A percentile compares a stretch with the other conserved stretches of the same genome.
phyloP scores from a whole-genome alignment of 257 asterid genomes.

The Forsythia viridissima region DNA sequence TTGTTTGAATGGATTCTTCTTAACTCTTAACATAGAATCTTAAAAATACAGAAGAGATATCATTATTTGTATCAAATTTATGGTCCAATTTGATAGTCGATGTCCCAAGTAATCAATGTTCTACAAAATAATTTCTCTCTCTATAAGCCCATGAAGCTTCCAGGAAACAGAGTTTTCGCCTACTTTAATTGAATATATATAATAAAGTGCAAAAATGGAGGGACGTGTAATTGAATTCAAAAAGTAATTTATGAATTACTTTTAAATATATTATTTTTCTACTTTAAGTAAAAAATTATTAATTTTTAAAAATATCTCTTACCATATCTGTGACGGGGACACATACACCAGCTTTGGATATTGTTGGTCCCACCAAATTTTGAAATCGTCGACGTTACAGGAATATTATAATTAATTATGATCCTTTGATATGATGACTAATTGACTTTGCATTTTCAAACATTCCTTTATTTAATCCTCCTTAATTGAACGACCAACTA shows the following conservation, averaged over 20 bases:
- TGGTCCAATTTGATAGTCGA: constrained; percentile 38
- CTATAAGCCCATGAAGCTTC: constrained; percentile 16
- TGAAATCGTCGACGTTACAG: neutral
- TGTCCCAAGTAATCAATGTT: neutral
- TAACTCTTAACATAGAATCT: constrained; percentile 18
- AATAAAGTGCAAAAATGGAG: neutral
- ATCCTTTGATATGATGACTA: neutral
- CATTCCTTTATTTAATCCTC: neutral
- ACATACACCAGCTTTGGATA: constrained; percentile 19
- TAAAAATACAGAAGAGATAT: constrained; percentile 9
- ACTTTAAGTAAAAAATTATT: too few species aligned
- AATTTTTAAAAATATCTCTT: too few species aligned
- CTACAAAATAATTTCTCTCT: neutral
- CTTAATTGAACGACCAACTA: too few species aligned
- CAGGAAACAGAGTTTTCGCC: constrained; percentile 21
- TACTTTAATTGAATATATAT: constrained; percentile 19
- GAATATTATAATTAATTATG: neutral
- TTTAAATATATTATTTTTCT: too few species aligned
- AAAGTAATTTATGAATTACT: too few species aligned
- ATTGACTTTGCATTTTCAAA: too few species aligned
- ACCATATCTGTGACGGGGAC: neutral
- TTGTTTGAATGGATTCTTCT: neutral
- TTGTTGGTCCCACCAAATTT: constrained; percentile 26
- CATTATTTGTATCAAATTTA: neutral
- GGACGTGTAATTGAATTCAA: too few species aligned